Conservation (phyloP, 257 asterid genomes). For the Scutellaria baicalensis region DNA sequence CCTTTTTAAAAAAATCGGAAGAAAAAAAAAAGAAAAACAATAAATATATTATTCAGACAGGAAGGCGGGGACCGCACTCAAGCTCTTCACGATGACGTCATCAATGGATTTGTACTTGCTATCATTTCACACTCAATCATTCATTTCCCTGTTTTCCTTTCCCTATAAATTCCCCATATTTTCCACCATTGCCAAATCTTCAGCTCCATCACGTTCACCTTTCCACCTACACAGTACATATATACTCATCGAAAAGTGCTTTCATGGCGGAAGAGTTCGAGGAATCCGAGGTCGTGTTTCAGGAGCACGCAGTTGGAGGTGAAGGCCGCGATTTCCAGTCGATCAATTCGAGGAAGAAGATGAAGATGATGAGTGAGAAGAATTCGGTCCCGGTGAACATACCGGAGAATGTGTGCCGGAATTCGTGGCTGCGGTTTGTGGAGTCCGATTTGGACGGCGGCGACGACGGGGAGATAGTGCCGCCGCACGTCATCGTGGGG, state of each 20-base stretch:
- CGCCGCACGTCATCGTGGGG: slow-evolving; percentile 68
- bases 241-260: too few relatives aligned
- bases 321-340: background rate
- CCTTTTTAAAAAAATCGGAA: too few relatives aligned
- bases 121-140: slow-evolving; percentile 31
- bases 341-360: slow-evolving; percentile 14
- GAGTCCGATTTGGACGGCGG: slow-evolving; percentile 26
- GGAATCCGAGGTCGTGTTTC: slow-evolving; percentile 62
- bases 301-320: slow-evolving; percentile 13
- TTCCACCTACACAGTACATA: background rate
- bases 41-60: background rate
- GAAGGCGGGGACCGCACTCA: slow-evolving; percentile 37
- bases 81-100: slow-evolving; percentile 36
- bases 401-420: slow-evolving; percentile 33
- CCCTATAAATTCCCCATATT: slow-evolving; percentile 40
- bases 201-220: background rate
- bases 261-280: slow-evolving; percentile 70
- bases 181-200: slow-evolving; percentile 15
- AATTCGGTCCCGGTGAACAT: slow-evolving; percentile 48
- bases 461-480: slow-evolving; percentile 52
- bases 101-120: slow-evolving; percentile 28
- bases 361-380: slow-evolving; percentile 22
- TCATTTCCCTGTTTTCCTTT: background rate
- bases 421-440: slow-evolving; percentile 25
- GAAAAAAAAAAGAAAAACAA: background rate